phyloP scores from a whole-genome alignment of 345 rosid genomes.

The Arabidopsis arenosa region DNA sequence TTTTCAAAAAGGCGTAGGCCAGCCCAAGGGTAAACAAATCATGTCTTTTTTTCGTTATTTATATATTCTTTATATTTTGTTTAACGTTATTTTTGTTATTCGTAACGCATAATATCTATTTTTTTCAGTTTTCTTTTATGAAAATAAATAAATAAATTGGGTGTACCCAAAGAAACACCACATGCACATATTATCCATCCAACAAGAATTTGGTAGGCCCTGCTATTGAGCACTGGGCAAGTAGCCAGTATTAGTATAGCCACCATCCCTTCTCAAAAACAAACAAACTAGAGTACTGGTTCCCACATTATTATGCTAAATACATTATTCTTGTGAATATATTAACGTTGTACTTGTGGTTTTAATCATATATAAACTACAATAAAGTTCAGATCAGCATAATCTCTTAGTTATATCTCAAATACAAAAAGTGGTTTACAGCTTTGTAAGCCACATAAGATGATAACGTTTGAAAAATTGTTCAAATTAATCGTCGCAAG shows the following conservation, averaged over 20 bases:
- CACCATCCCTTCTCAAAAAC: conserved; percentile 34
- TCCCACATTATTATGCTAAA: conserved; percentile 3
- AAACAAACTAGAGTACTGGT: conserved; percentile 16
- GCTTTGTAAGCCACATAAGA: not conserved
- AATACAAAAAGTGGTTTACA: no score
- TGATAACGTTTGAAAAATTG: not conserved
- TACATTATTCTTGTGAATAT: conserved; percentile 22
- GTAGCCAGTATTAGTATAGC: conserved; percentile 27
- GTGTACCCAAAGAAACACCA: conserved; percentile 36
- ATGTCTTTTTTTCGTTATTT: conserved; percentile 10
- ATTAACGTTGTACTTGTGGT: not conserved
- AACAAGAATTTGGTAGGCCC: conserved; percentile 40
- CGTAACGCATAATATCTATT: conserved; percentile 19
- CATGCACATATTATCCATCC: conserved; percentile 44
- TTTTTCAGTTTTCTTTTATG: conserved; percentile 5
- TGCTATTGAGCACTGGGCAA: conserved; percentile 29
- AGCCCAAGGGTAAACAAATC: conserved; percentile 24
- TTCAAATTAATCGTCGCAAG: not conserved
- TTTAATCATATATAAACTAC: conserved; percentile 11
- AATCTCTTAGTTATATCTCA: not conserved
- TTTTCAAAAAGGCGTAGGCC: conserved; percentile 41
- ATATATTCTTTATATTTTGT: not conserved
- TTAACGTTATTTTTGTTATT: conserved; percentile 22
- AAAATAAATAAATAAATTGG: conserved; percentile 11
- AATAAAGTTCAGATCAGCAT: not conserved